Percentiles rank a stretch among this genome's conserved stretches.
These are phyloP conservation scores for Lagerstroemia speciosa DNA, from an alignment of 345 rosid species.

Conservation along the genomic window DNA sequence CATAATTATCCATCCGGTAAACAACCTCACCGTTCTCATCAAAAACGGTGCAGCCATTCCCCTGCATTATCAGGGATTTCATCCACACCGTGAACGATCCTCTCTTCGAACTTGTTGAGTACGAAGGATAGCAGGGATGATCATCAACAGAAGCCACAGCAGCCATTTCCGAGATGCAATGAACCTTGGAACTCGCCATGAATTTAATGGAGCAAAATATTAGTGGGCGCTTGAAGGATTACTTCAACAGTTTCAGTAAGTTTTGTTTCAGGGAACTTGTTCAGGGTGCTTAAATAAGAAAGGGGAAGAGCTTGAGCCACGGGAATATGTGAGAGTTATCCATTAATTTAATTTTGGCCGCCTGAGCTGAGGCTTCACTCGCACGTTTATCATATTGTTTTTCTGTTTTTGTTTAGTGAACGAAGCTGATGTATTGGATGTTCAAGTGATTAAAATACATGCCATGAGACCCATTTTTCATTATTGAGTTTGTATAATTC, in stretches of 20 bases:
- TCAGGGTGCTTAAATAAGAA: not conserved
- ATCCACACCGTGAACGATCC: slow-evolving; percentile 41
- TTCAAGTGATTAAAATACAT: not conserved
- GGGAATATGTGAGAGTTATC: not conserved
- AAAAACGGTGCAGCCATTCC: slow-evolving; percentile 40
- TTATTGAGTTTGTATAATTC: not conserved
- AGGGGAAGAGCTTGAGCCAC: not conserved
- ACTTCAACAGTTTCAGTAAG: not conserved
- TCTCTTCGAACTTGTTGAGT: slow-evolving; percentile 14
- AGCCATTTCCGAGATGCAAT: not conserved
- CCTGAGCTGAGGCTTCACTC: not conserved
- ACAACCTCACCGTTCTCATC: slow-evolving; percentile 29
- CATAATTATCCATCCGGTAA: slow-evolving; percentile 40
- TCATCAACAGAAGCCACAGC: not conserved
- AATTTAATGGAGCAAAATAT: not conserved
- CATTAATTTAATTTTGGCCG: not conserved
- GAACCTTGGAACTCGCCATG: slow-evolving; percentile 8
- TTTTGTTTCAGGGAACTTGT: not conserved
- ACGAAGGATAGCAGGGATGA: slow-evolving; percentile 2
- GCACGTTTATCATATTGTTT: not conserved
- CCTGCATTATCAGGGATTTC: slow-evolving; percentile 35
- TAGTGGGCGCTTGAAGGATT: not conserved
- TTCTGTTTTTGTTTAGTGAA: not conserved
- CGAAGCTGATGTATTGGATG: not conserved
- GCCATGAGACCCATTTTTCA: not conserved